A percentile compares a stretch with the other conserved stretches of the same genome.
Evolutionary conservation across 106 monocot genomes (phyloP).

Genomic region (Hemerocallis citrina): DNA sequence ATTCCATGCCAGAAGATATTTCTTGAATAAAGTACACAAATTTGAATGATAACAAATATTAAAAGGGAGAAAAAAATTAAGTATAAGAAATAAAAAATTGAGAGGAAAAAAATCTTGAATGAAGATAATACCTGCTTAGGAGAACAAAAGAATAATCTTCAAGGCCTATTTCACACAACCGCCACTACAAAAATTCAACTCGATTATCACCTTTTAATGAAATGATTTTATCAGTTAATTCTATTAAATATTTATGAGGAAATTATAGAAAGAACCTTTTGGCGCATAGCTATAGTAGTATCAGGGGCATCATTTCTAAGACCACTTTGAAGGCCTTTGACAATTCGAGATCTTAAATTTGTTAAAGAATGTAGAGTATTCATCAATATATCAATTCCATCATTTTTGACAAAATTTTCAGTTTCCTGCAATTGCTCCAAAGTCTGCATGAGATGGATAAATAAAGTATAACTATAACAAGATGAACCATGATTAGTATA

Average conservation of each 20-base stretch:
- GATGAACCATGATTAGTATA: no score
- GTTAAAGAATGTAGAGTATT: conserved; percentile 51
- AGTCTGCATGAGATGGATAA: conserved; percentile 24
- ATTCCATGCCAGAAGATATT: no score
- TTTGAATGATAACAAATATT: no score
- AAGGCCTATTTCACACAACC: conserved; percentile 89
- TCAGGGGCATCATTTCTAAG: conserved; percentile 96
- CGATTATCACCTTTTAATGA: background rate
- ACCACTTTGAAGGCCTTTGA: conserved; percentile 88
- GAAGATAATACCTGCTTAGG: conserved; percentile 58
- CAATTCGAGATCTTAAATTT: conserved; percentile 47
- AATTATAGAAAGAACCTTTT: conserved; percentile 45
- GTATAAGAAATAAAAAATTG: background rate
- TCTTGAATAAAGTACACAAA: no score
- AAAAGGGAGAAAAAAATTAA: no score
- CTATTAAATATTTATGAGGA: background rate
- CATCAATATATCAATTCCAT: conserved; percentile 32
- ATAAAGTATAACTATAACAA: conserved; percentile 2
- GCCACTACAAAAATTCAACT: conserved; percentile 50
- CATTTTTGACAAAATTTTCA: conserved; percentile 11
- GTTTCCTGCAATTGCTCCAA: conserved; percentile 55
- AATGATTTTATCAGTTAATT: background rate
- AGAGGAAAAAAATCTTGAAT: background rate
- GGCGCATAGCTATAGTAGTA: conserved; percentile 92
- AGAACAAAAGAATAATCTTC: conserved; percentile 96